Evolutionary conservation across 768 basidiomycete species (phyloP), one percentile per base, ranked within the genome.

Genomic region (Clitopilus passeckerianus): DNA sequence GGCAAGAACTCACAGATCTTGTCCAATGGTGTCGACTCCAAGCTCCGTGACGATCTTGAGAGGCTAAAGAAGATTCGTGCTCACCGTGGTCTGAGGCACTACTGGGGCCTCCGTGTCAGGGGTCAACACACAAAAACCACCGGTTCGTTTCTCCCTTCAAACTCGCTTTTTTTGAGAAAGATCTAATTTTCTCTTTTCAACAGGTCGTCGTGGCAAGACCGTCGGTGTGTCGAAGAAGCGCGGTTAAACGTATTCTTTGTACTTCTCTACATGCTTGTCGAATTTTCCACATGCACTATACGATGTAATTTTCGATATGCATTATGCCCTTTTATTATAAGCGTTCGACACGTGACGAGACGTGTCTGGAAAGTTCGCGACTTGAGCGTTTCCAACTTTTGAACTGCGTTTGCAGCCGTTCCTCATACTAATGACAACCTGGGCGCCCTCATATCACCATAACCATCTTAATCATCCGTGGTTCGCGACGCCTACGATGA

Each of bases 51-150:
- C 37, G 97, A 99, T 74, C 81, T 99, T 63, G 97, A 99, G 82
- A 84, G 97, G 59, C 77, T 99, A 76, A 99, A 98, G 89, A 98
- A 98, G 84, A 99, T 99, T 72, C 87, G 95, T 65, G 91, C 94
- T 50, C 96, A 99, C 74, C 89, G 94, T 77, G 94, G 93, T 72
- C 81, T 95, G 64, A 81, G 93, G 73, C 93, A 95, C 73, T 92
- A 82, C 83, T 92, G 93, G 90, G 95, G 95, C 66, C 80, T 96
- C 63, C 89, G 96, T 70, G 97, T 98, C 58, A 83, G 97, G 67
- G 97, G 97, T 68, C 97, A 99, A 72, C 97, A 98, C 85, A 99
- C 97, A 66, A 98, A 98, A 83, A 98, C 96, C 57, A 98, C 96
- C 57, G 95, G 94, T 88, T 67, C 60, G 86, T 74, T 44, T 27